These are phyloP conservation scores for Tubosaeta brunneosetosa DNA, from an alignment of 768 basidiomycete species.

Conservation along the genomic window DNA sequence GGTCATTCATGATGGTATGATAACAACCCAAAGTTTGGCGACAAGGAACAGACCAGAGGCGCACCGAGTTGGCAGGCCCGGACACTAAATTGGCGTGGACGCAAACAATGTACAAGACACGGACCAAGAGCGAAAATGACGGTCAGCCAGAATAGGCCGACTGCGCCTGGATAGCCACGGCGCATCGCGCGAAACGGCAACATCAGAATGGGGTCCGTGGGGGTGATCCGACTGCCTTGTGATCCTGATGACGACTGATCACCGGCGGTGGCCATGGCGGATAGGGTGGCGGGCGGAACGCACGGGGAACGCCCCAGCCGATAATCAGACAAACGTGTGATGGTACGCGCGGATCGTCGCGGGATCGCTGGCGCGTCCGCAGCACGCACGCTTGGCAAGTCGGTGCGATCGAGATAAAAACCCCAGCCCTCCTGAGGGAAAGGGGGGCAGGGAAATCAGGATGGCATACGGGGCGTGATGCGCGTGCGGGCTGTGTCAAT, in stretches of 20 bases:
- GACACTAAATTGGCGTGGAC: not conserved
- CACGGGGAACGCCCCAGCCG: not conserved
- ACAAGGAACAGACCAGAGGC: conserved; percentile 1
- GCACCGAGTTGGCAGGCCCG: conserved; percentile 1
- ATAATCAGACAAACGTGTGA: not conserved
- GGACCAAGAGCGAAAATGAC: not conserved
- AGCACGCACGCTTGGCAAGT: not conserved
- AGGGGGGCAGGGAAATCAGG: not conserved
- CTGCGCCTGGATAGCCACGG: not conserved
- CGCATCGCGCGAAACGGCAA: not conserved
- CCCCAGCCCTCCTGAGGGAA: not conserved
- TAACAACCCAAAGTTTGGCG: not conserved
- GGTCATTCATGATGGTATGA: not conserved
- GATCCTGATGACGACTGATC: not conserved
- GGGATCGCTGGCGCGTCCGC: not conserved
- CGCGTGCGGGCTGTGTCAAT: not conserved
- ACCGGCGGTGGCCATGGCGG: not conserved
- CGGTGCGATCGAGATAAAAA: not conserved
- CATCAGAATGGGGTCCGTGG: not conserved
- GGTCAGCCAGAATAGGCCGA: not conserved
- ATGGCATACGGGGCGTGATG: not conserved
- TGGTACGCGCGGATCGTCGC: conserved; percentile 1
- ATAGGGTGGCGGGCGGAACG: not conserved
- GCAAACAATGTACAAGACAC: not conserved
- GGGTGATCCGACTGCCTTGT: not conserved